Evolutionary conservation across 768 basidiomycete genomes (phyloP).

Genomic region (Auricularia heimuer): DNA sequence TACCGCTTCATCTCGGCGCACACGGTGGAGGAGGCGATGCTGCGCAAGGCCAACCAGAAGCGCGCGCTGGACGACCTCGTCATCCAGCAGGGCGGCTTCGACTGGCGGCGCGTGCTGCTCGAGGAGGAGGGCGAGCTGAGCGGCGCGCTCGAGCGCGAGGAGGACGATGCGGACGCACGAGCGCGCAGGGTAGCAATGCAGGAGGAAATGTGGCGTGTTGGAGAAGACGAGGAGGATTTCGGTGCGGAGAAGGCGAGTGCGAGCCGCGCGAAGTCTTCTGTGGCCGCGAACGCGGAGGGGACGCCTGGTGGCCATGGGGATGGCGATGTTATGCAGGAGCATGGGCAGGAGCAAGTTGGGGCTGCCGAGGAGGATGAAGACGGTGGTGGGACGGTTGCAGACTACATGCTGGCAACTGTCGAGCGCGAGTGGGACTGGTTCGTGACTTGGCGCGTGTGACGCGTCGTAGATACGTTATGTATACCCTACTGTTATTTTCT

Average conservation of each 20-base stretch:
- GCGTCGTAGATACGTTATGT: background rate
- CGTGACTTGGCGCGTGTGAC: slow-evolving; percentile 55
- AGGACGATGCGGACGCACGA: slow-evolving; percentile 78
- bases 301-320: slow-evolving; percentile 24
- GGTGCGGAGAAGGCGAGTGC: slow-evolving; percentile 26
- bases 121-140: slow-evolving; percentile 49
- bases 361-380: slow-evolving; percentile 21
- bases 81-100: slow-evolving; percentile 89
- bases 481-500: background rate
- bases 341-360: slow-evolving; percentile 21
- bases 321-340: slow-evolving; percentile 33
- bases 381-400: slow-evolving; percentile 66
- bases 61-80: slow-evolving; percentile 82
- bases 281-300: slow-evolving; percentile 12
- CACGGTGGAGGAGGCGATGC: slow-evolving; percentile 94
- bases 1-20: slow-evolving; percentile 85
- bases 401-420: slow-evolving; percentile 74
- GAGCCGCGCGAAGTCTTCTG: slow-evolving; percentile 10
- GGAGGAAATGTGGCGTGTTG: slow-evolving; percentile 62
- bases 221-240: slow-evolving; percentile 76
- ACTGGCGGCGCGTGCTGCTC: slow-evolving; percentile 75
- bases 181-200: slow-evolving; percentile 70
- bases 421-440: slow-evolving; percentile 59
- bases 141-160: slow-evolving; percentile 69
- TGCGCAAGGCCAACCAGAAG: slow-evolving; percentile 97